These are phyloP conservation scores for Lachnellula hyalina DNA, from an alignment of 2,329 filamentous ascomycete species.

Conservation along the genomic window DNA sequence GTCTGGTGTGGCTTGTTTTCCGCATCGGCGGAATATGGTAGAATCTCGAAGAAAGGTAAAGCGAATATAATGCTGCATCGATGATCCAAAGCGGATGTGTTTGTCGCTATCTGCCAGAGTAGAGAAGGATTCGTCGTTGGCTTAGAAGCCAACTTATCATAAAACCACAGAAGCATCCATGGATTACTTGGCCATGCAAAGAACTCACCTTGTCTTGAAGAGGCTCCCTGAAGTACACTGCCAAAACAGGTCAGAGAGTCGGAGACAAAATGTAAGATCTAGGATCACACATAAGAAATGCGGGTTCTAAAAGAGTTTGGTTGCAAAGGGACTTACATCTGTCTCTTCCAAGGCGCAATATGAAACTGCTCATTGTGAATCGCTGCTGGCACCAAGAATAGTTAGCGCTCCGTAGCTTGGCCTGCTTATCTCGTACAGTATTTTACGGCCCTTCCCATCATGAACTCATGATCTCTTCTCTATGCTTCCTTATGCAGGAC, in stretches of 20 bases:
- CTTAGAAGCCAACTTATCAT: too few species aligned
- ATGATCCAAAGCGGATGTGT: too few species aligned
- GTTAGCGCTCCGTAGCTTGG: neutral
- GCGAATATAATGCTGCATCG: too few species aligned
- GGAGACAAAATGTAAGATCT: neutral
- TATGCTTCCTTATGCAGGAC: too few species aligned
- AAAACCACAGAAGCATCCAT: neutral
- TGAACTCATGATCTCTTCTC: too few species aligned
- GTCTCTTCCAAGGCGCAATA: neutral
- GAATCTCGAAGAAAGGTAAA: neutral
- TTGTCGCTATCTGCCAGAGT: too few species aligned
- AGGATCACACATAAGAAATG: neutral
- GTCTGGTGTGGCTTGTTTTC: neutral
- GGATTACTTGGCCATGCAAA: too few species aligned
- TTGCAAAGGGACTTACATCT: neutral
- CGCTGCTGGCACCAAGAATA: neutral
- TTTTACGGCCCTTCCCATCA: too few species aligned
- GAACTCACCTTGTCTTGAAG: neutral
- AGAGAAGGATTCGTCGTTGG: too few species aligned
- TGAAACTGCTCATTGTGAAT: neutral
- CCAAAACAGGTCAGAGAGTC: neutral
- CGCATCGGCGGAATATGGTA: neutral
- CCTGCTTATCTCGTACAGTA: neutral
- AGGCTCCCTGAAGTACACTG: neutral
- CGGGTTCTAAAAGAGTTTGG: neutral